Base-by-base conservation (phyloP, 352 stramenopile genomes). In the Thraustotheca clavata region DNA sequence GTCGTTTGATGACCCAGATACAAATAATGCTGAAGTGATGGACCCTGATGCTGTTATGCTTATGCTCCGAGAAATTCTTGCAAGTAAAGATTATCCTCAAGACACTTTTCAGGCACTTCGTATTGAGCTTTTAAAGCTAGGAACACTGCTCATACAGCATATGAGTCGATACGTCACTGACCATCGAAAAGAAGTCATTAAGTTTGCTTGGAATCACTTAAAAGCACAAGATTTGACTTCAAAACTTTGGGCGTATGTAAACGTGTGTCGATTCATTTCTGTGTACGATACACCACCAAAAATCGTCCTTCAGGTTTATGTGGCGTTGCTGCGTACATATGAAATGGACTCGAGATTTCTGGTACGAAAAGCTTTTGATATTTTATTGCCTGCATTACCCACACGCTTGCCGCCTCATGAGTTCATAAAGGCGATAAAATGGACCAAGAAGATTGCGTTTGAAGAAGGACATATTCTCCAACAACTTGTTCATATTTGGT, bases 401-500 rank as follows among this genome's bases (percentile, higher is more conserved):
- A 89, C 75, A 29, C 83, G 92, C 11, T 68, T 99, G 8, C 76
- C 82, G 18, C 82, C 83, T 2, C 79, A 96, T 52, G 95, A 98
- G 55, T 96, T 98, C 38, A 94, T 97, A 69, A 97, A 96, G 69
- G 86, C 88, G 3, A 96, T 99, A 63, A 98, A 98, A 62, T 98
- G 91, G 81, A 99, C 96, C 8, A 96, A 97, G 67, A 98, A 98
- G 71, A 92, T 99, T 34, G 94, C 98, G 63, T 97, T 97, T 62
- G 96, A 99, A 79, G 97, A 99, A 84, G 89, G 86, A 6, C 96
- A 98, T 67, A 90, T 93, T 18, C 74, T 98, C 0, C 83, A 84
- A 14, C 96, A 99, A 60, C 79, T 99, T 16, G 94, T 97, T 43
- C 96, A 99, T 79, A 95, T 99, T 69, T 99, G 95, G 93, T 96